These are phyloP conservation scores for Lycium barbarum DNA, from an alignment of 257 asterid species.

Conservation along the genomic window DNA sequence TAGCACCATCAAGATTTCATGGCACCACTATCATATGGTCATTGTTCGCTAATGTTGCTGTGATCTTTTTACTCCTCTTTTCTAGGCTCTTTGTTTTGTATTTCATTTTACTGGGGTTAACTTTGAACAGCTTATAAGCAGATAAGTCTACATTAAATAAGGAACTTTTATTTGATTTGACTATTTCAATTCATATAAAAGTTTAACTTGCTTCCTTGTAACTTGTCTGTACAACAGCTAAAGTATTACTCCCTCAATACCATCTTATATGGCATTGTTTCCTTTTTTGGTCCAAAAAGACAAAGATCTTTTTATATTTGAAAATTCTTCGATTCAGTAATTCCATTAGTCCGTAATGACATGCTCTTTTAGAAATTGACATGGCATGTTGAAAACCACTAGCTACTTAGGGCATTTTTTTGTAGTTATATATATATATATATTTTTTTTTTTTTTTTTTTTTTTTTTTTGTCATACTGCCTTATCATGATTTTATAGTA, in stretches of 20 bases:
- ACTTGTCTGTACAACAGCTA: slow-evolving; percentile 2
- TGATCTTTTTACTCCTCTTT: slow-evolving; percentile 9
- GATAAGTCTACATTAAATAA: slow-evolving; percentile 1
- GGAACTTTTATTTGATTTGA: slow-evolving; percentile 5
- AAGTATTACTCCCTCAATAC: background rate
- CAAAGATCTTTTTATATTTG: background rate
- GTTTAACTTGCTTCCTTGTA: background rate
- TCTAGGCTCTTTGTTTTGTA: background rate
- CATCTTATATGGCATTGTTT: slow-evolving; percentile 10
- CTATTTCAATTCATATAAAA: slow-evolving; percentile 8
- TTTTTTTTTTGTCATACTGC: no score
- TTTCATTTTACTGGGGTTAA: background rate
- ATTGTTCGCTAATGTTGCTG: background rate
- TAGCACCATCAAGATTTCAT: slow-evolving; percentile 20
- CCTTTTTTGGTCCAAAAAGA: background rate
- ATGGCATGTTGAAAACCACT: slow-evolving; percentile 17
- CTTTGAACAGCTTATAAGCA: slow-evolving; percentile 2
- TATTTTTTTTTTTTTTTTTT: no score
- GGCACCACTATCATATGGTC: background rate
- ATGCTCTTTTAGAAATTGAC: background rate
- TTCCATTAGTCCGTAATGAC: background rate
- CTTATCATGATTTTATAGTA: no score
- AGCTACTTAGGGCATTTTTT: background rate
- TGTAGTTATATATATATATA: background rate
- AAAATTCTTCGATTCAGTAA: background rate